Evolutionary conservation across 2,329 filamentous ascomycete genomes (phyloP), one percentile per base, ranked within the genome.

Genomic region (Trichoderma semiorbis): DNA sequence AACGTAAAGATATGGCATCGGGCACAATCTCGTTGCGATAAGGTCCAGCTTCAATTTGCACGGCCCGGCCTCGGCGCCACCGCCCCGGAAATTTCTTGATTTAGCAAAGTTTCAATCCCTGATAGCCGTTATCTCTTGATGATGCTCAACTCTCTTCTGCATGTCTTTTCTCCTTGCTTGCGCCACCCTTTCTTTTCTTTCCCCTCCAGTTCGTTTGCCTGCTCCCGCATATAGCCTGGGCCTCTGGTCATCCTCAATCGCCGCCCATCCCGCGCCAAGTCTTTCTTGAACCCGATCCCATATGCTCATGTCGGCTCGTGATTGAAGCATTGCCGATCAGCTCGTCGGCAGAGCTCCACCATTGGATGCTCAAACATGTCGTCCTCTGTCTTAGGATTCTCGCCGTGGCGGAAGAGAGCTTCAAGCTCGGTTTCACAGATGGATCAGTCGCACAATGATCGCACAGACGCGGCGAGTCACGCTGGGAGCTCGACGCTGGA

Each of bases 361-460:
- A 32, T 69, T 57, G 57, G 64, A 36, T 68, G 70, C 69, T 57
- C 60, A 69, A 66, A 75, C 75, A 87, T 87, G 85, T 85, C 85
- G 63, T 83, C 81, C 73, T 82, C 85, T 5, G 78, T 80, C 64
- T 80, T 84, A 71, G 81, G 82, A 74, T 86, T 87, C 78, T 82
- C 84, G 43, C 80, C 85, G 11, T 87, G 85, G 84, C 81, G 84
- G 76, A 83, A 82, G 75, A 82, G 81, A 69, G 79, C 80, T 24
- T 78, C 80, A 78, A 80, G 82, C 81, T 72, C 80, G 73, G 76
- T 79, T 26, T 80, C 80, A 18, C 78, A 80, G 53, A 76, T 75
- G 39, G 79, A 80, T 11, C 72, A 75, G 34, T 70, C 75, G 28
- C 71, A 74, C 61, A 73, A 71, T 53, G 77, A 77, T 43, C 76